Evolutionary conservation across 257 asterid genomes (phyloP).

Genomic region (Pogostemon cablin): DNA sequence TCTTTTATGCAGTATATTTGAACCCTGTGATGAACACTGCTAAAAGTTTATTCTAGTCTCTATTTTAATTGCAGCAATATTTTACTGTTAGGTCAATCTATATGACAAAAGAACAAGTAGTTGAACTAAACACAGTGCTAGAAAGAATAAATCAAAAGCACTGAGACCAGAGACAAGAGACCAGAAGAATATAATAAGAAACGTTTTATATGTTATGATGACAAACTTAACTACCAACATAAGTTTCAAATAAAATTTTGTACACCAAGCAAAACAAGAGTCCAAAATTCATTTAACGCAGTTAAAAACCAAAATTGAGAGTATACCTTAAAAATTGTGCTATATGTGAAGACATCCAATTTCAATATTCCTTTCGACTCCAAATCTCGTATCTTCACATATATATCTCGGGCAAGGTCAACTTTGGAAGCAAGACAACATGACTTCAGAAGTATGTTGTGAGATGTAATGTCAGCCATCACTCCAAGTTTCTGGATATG

Average conservation of each 20-base stretch:
- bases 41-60: constrained; percentile 26
- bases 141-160: constrained; percentile 27
- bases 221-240: constrained; percentile 19
- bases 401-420: constrained; percentile 80
- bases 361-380: constrained; percentile 66
- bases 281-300: constrained; percentile 19
- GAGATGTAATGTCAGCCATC: constrained; percentile 68
- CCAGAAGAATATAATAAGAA: constrained; percentile 22
- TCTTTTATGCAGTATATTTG: constrained; percentile 34
- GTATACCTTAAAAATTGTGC: constrained; percentile 86
- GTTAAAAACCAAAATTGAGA: constrained; percentile 18
- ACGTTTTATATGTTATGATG: constrained; percentile 8
- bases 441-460: constrained; percentile 86
- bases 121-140: constrained; percentile 11
- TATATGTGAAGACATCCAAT: constrained; percentile 91
- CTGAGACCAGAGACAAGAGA: neutral
- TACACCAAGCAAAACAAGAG: constrained; percentile 10
- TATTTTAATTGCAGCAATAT: constrained; percentile 21
- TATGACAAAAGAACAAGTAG: constrained; percentile 27
- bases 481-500: constrained; percentile 69
- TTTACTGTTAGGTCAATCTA: constrained; percentile 22
- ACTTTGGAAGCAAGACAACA: constrained; percentile 80
- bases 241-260: constrained; percentile 9
- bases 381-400: constrained; percentile 56
- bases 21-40: constrained; percentile 30